phyloP scores from a whole-genome alignment of 306 rosid species.

The Prunus kanzakura region DNA sequence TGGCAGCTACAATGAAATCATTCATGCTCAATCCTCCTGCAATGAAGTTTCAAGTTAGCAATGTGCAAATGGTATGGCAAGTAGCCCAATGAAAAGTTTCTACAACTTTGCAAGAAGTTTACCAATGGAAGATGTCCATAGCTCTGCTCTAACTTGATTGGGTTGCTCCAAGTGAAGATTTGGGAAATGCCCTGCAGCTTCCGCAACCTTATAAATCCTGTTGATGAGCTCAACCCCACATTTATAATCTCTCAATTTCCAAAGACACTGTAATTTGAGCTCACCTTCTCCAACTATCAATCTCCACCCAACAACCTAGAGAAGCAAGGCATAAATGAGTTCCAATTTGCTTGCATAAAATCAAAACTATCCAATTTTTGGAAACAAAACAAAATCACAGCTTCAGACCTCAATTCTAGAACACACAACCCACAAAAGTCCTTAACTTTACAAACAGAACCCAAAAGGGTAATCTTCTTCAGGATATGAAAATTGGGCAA shows the following conservation, averaged over 20 bases:
- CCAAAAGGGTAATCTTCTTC: neutral
- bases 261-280: conserved; percentile 71
- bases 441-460: neutral
- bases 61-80: neutral
- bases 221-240: conserved; percentile 74
- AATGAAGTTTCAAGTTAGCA: conserved; percentile 18
- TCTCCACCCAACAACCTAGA: conserved; percentile 90
- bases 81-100: neutral
- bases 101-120: conserved; percentile 2
- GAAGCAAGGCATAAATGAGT: conserved; percentile 8
- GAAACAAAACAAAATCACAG: neutral
- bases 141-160: conserved; percentile 76
- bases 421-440: too few species aligned
- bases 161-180: conserved; percentile 73
- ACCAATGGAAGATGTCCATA: conserved; percentile 85
- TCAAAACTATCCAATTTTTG: neutral
- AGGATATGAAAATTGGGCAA: too few species aligned
- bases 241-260: conserved; percentile 84
- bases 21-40: conserved; percentile 96
- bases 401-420: too few species aligned
- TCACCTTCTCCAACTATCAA: conserved; percentile 54
- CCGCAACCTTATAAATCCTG: conserved; percentile 62
- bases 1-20: conserved; percentile 88
- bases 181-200: conserved; percentile 67
- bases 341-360: neutral